Base-by-base conservation (phyloP, 106 monocot species). In the Agapanthus africanus region DNA sequence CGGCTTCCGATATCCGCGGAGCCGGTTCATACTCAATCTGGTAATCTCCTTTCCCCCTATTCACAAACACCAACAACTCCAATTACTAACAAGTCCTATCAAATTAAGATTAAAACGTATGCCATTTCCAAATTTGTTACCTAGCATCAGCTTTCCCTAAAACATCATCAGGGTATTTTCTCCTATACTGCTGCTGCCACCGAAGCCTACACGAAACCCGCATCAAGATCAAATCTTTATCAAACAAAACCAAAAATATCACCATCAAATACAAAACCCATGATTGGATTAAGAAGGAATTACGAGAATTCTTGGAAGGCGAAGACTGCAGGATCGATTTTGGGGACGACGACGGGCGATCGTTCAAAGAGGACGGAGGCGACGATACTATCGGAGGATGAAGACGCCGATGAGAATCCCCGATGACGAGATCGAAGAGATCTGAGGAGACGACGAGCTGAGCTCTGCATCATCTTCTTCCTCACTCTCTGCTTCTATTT, bases 261-360 rank as follows among this genome's bases (percentile, higher is more conserved):
- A 11, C 37, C 6, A 13, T 22, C 7, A 63, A 38, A n/a, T 63
- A 38, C 35, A 37, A 23, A 61, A 63, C 37, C 10, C 37, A 63
- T 4, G 37, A 63, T 16, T 21, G 63, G 35, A 36, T 63, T 63
- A 37, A 63, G 37, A 14, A 38, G 19, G 19, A 19, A 25, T 49
- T 76, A 97, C 95, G 95, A 97, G 80, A 97, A 97, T 72, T 91
- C 88, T 51, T 91, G 86, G 78, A 91, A 91, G 25, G 91, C 91
- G 79, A 91, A 97, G 66, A 84, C 82, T 66, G 77, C 80, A 35
- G 95, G 95, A 54, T 97, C 79, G 51, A 91, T 87, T 76, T 89
- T 97, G 61, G 91, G 95, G 77, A 97, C 76, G 70, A 91, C 86
- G 7, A 97, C 81, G 0, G 95, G 95, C 26, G 91, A 70, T 6